Base-by-base conservation (phyloP, 1,284 basidiomycete genomes). In the Rhodotorula sp. region DNA sequence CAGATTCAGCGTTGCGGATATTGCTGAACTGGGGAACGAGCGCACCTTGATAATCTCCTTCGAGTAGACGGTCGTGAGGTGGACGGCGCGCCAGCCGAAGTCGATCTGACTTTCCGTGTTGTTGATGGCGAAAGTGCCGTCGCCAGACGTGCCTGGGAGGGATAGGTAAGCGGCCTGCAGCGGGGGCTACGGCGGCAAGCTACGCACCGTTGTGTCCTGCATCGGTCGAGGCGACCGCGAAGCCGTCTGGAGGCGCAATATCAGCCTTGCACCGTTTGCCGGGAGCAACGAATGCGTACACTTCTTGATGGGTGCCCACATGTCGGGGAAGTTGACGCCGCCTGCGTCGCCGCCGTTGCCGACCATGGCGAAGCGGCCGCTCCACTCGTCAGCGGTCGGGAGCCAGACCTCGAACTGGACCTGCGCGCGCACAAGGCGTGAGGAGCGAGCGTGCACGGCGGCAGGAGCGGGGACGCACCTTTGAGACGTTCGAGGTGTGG, bases 381-480 rank as follows among this genome's bases (percentile, higher is more conserved):
- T 73, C 77, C 76, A 77, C 2, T 37, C 59, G 21, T 64, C 58
- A 22, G 22, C 46, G 25, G 21, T 21, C 10, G 76, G 77, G 17
- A 78, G 55, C 74, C 76, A 78, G 5, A 77, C 69, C 37, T 78
- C 76, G 68, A 77, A 78, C 51, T 71, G 71, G 4, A 63, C 71
- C 67, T 67, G 67, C n/a, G 48, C 25, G 48, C 48, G 4, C 48
- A 3, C 6, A 22, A 25, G 6, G 48, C 10, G 22, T 27, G 5
- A 50, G 48, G 25, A 25, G 19, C 25, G 48, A 25, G 3, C 22
- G 6, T 22, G 6, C 48, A 25, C 48, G 6, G 22, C 9, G 5
- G 17, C 9, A 46, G 17, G 22, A 10, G 17, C 9, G 22, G 44
- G 44, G 17, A 21, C 44, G 44, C 27, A 50, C 48, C 27, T 50